Conservation (phyloP, 2,329 filamentous ascomycete species). For the Huntiella omanensis region DNA sequence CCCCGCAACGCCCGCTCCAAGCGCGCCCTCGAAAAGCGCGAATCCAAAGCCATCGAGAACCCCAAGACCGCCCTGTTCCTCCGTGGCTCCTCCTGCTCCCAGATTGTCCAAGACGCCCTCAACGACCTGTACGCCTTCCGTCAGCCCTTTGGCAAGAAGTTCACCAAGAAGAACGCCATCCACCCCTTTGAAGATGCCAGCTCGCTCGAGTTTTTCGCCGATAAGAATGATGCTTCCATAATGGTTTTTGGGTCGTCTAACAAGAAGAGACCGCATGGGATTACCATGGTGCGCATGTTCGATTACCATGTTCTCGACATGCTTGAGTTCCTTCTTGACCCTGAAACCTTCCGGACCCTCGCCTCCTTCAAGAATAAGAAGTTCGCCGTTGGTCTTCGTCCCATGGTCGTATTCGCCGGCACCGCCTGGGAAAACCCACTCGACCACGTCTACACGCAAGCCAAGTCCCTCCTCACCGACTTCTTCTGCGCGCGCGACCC, state of each 20-base stretch:
- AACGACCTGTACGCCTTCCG: slow-evolving; percentile 73
- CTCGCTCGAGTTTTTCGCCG: slow-evolving; percentile 83
- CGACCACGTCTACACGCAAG: slow-evolving; percentile 59
- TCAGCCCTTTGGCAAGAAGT: slow-evolving; percentile 68
- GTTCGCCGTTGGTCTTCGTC: slow-evolving; percentile 65
- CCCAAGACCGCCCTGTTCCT: slow-evolving; percentile 81
- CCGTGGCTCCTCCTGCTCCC: slow-evolving; percentile 68
- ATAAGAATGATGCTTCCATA: slow-evolving; percentile 85
- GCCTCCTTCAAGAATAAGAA: slow-evolving; percentile 60
- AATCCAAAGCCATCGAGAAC: slow-evolving; percentile 76
- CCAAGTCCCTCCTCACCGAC: slow-evolving; percentile 75
- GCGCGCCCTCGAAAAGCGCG: slow-evolving; percentile 82
- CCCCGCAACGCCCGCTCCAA: slow-evolving; percentile 69
- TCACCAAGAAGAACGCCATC: slow-evolving; percentile 92
- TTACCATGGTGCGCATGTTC: slow-evolving; percentile 72
- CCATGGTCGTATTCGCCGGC: slow-evolving; percentile 80
- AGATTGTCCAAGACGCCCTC: slow-evolving; percentile 65
- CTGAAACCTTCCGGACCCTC: slow-evolving; percentile 49
- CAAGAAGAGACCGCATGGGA: slow-evolving; percentile 87
- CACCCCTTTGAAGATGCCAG: slow-evolving; percentile 84
- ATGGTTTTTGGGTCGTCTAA: slow-evolving; percentile 68
- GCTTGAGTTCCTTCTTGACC: slow-evolving; percentile 73
- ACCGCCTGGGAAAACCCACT: slow-evolving; percentile 72
- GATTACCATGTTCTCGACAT: slow-evolving; percentile 82
- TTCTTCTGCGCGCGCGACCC: slow-evolving; percentile 70